Conservation (phyloP, 2,329 filamentous ascomycete genomes). For the Erysiphe pulchra region DNA sequence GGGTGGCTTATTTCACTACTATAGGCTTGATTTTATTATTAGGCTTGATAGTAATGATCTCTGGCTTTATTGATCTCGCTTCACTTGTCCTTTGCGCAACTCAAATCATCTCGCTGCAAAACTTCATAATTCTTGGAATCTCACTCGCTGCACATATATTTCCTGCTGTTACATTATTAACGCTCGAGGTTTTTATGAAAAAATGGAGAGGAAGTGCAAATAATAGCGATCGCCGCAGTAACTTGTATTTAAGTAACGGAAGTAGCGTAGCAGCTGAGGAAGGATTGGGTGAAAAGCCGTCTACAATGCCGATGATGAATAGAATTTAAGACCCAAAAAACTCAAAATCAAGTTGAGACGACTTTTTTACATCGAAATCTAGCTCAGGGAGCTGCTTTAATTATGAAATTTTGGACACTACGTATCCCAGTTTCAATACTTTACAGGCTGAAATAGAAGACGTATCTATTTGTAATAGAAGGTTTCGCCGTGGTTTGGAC, state of each 20-base stretch:
- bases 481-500: too few species aligned
- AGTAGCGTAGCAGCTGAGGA: neutral
- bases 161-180: neutral
- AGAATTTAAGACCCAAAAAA: too few species aligned
- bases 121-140: conserved; percentile 1
- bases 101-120: neutral
- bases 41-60: neutral
- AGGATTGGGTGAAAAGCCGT: neutral
- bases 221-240: neutral
- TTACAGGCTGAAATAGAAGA: too few species aligned
- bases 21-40: neutral
- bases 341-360: too few species aligned
- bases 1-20: neutral
- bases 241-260: neutral
- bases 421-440: too few species aligned
- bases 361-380: too few species aligned
- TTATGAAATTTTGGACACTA: too few species aligned
- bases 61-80: conserved; percentile 1
- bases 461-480: too few species aligned
- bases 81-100: conserved; percentile 1
- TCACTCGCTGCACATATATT: conserved; percentile 1
- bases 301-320: too few species aligned
- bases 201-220: neutral
- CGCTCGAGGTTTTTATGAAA: neutral
- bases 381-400: too few species aligned